Evolutionary conservation across 1,284 basidiomycete genomes (phyloP), one percentile per base, ranked within the genome.

Genomic region (Coniophora puteana): DNA sequence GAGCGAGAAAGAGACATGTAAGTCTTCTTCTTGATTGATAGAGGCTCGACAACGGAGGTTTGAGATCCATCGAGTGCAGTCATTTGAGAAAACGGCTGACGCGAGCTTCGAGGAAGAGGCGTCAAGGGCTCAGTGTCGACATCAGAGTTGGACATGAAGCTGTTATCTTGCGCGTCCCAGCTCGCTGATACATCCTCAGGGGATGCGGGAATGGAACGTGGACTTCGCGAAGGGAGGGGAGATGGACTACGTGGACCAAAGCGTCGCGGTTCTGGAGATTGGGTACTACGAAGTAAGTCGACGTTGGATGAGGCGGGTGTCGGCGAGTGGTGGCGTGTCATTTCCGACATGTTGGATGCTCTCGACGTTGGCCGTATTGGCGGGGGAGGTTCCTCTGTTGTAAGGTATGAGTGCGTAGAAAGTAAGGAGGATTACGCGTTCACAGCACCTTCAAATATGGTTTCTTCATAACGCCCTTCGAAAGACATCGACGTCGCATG

Each of bases 11-110:
- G 72, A 27, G 59, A 20, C 14, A 74, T 66, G 4, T 82, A 83
- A 4, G 72, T 66, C 61, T 87, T 89, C 67, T 90, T 89, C 68
- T 83, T 87, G 56, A 90, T 89, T 2, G 80, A 83, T 41, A 90
- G 65, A 8, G 87, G 87, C 52, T 86, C 84, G 21, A 87, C 59
- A 21, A 51, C 54, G 41, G 43, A 53, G 41, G 51, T 52, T 40
- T 40, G 52, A 24, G 18, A 41, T 31, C 21, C 43, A 33, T 17
- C 55, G 41, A 14, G 54, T 40, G 22, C 57, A 52, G 21, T 56
- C 54, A 32, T 51, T 50, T 71, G 70, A 38, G 71, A 70, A 50
- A 84, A 79, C 8, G 80, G 69, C 53, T 80, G 80, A 29, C 82
- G 76, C 58, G 71, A 79, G 55, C 83, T 85, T 27, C 84, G 74